phyloP scores from a whole-genome alignment of 148 eudicot genomes.

The Drosera capensis region DNA sequence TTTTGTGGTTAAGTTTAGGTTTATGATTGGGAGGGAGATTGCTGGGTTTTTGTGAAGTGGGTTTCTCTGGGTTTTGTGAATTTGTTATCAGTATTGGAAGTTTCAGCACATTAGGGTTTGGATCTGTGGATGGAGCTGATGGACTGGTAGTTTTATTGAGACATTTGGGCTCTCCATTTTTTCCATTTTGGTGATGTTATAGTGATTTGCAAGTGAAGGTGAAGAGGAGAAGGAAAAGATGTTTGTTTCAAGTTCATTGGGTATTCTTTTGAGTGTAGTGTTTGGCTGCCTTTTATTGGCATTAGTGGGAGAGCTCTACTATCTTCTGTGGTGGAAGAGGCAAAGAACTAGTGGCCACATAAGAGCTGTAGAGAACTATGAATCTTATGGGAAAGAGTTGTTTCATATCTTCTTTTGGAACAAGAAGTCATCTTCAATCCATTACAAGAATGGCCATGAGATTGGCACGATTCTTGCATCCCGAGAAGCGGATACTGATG shows the following conservation, averaged over 20 bases:
- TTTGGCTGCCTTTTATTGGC: slow-evolving; percentile 62
- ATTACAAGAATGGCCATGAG: slow-evolving; percentile 9
- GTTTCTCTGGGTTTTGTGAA: not conserved
- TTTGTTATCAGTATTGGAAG: not conserved
- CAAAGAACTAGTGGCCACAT: slow-evolving; percentile 14
- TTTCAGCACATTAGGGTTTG: not conserved
- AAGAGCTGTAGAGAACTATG: slow-evolving; percentile 22
- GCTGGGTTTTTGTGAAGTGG: not conserved
- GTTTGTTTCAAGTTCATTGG: slow-evolving; percentile 57
- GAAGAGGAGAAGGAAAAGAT: slow-evolving; percentile 22
- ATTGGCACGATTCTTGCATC: slow-evolving; percentile 8
- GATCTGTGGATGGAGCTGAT: not conserved
- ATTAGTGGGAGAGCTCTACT: slow-evolving; percentile 59
- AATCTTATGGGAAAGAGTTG: slow-evolving; percentile 19
- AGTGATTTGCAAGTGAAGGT: not conserved
- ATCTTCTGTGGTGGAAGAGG: slow-evolving; percentile 72
- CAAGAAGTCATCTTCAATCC: slow-evolving; percentile 8
- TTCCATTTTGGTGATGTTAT: not conserved
- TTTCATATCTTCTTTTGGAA: slow-evolving; percentile 51
- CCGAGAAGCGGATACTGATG: slow-evolving; percentile 12
- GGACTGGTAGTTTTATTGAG: no score
- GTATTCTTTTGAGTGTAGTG: slow-evolving; percentile 49
- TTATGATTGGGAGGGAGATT: no score
- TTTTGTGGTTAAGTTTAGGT: no score
- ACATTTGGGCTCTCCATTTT: not conserved